Percentiles rank a stretch among this genome's conserved stretches.
phyloP scores from a whole-genome alignment of 768 basidiomycete genomes.

The Piloderma croceum region DNA sequence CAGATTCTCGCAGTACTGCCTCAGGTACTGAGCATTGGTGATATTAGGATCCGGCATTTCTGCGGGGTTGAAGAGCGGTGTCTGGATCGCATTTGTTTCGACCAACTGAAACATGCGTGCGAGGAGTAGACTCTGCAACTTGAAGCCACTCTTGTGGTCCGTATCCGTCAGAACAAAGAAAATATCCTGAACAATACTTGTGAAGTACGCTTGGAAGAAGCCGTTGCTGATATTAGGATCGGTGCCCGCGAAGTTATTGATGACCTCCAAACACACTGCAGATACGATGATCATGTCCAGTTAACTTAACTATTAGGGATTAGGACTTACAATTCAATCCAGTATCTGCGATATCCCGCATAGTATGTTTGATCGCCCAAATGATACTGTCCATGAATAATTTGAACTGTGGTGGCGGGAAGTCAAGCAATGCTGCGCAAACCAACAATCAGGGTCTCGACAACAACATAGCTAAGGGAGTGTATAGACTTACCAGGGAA shows the following conservation, averaged over 20 bases:
- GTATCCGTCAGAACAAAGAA: conserved; percentile 97
- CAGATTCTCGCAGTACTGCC: conserved; percentile 81
- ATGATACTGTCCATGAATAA: conserved; percentile 96
- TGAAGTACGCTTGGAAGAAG: conserved; percentile 96
- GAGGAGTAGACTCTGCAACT: conserved; percentile 88
- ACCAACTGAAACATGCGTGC: conserved; percentile 92
- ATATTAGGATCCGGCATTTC: conserved; percentile 58
- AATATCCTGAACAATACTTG: conserved; percentile 89
- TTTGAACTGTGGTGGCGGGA: conserved; percentile 93
- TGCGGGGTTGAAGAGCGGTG: conserved; percentile 79
- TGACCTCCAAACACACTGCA: conserved; percentile 84
- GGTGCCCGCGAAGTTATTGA: conserved; percentile 89
- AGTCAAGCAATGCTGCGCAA: conserved; percentile 64
- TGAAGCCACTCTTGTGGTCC: conserved; percentile 99
- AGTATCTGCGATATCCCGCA: conserved; percentile 96
- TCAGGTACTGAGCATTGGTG: conserved; percentile 74
- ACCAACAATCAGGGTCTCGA: conserved; percentile 5
- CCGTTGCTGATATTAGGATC: conserved; percentile 76
- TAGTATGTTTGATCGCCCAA: conserved; percentile 99
- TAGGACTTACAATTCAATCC: conserved; percentile 62
- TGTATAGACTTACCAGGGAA: conserved; percentile 73
- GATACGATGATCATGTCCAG: conserved; percentile 7
- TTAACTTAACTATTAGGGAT: neutral
- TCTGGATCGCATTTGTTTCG: conserved; percentile 70
- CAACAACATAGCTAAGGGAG: conserved; percentile 2